These are phyloP conservation scores for Artemisia tridentata DNA, from an alignment of 129 eudicot species.

Conservation along the genomic window DNA sequence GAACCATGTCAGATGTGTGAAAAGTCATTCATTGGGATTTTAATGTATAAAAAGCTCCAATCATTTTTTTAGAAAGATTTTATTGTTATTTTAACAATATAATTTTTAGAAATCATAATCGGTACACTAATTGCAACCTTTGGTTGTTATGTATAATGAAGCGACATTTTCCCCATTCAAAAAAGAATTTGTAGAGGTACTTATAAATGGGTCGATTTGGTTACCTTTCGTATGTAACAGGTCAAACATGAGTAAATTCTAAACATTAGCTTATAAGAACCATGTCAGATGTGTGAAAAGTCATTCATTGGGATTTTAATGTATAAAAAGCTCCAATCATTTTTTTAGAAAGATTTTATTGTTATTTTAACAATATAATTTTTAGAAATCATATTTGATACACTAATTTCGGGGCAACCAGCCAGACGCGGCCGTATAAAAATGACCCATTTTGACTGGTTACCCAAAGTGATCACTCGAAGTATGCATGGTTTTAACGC, in stretches of 20 bases:
- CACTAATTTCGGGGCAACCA: not conserved
- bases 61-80: not conserved
- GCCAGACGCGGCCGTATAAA: not conserved
- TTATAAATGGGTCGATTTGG: not conserved
- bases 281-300: not conserved
- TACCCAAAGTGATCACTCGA: not conserved
- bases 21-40: not conserved
- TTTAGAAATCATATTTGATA: not conserved
- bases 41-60: not conserved
- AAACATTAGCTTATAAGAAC: not conserved
- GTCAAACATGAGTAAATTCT: not conserved
- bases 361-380: not conserved
- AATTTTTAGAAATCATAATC: not conserved
- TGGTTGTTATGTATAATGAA: too few relatives aligned
- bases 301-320: not conserved
- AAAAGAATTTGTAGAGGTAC: too few relatives aligned
- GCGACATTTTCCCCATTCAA: too few relatives aligned
- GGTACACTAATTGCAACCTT: not conserved
- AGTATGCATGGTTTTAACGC: not conserved
- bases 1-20: not conserved
- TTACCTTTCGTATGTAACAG: not conserved
- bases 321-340: not conserved
- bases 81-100: not conserved
- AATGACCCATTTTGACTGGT: not conserved
- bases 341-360: not conserved